A percentile compares a stretch with the other conserved stretches of the same genome.
phyloP scores from a whole-genome alignment of 2,329 filamentous ascomycete species.

The Cladophialophora psammophila region DNA sequence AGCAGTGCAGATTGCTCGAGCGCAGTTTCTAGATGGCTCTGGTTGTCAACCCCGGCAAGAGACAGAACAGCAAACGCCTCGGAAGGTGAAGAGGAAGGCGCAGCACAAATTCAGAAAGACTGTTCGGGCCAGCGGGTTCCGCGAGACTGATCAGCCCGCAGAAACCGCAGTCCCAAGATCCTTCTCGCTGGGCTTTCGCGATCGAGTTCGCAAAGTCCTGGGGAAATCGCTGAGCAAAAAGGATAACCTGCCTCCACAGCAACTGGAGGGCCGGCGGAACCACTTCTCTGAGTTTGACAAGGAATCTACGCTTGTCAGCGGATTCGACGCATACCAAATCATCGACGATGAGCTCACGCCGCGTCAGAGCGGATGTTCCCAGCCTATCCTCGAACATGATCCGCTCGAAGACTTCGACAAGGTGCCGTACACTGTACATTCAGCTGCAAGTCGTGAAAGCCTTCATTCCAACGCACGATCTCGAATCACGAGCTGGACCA shows the following conservation, averaged over 20 bases:
- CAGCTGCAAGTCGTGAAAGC: conserved; percentile 36
- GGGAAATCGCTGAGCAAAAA: conserved; percentile 44
- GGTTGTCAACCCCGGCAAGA: conserved; percentile 4
- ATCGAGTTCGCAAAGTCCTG: conserved; percentile 51
- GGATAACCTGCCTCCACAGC: conserved; percentile 39
- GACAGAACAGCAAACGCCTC: not conserved
- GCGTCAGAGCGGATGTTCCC: conserved; percentile 26
- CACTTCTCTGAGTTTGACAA: conserved; percentile 39
- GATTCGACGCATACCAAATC: conserved; percentile 31
- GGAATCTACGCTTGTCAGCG: conserved; percentile 30
- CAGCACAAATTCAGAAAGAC: conserved; percentile 35
- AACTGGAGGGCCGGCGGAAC: conserved; percentile 38
- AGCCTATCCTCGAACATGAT: conserved; percentile 20
- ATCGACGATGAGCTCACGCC: conserved; percentile 15
- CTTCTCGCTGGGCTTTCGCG: conserved; percentile 53
- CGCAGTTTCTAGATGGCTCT: conserved; percentile 46
- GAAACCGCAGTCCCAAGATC: conserved; percentile 42
- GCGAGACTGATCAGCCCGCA: not conserved
- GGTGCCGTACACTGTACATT: conserved; percentile 28
- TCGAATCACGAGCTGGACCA: conserved; percentile 58
- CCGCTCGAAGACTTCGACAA: conserved; percentile 29
- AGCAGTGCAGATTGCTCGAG: conserved; percentile 52
- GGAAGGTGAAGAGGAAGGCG: not conserved
- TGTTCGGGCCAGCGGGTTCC: conserved; percentile 27
- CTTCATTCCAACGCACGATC: conserved; percentile 44